These are phyloP conservation scores for Clitocybe nebularis DNA, from an alignment of 1,284 basidiomycete genomes.

Conservation along the genomic window DNA sequence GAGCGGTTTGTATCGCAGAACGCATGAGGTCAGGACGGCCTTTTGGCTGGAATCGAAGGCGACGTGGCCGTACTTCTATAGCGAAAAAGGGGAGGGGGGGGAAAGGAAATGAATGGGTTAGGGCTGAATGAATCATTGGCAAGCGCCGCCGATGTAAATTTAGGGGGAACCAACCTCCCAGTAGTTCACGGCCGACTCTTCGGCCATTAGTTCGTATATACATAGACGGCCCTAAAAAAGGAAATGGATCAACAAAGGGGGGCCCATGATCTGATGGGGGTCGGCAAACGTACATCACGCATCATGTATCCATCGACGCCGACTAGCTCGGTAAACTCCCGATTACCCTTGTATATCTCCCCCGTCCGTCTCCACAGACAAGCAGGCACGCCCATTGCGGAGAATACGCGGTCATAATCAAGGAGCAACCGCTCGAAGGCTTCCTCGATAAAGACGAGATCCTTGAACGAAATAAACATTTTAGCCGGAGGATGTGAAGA, in stretches of 20 bases:
- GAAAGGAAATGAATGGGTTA: not conserved
- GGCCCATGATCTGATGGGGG: not conserved
- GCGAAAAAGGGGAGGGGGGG: conserved; percentile 5
- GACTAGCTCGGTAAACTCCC: conserved; percentile 88
- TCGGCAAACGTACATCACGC: conserved; percentile 52
- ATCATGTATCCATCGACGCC: conserved; percentile 81
- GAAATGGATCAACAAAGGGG: not conserved
- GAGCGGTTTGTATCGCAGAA: conserved; percentile 74
- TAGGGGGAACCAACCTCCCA: conserved; percentile 92
- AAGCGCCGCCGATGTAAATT: too few species aligned
- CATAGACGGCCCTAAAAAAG: conserved; percentile 74
- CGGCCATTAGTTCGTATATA: conserved; percentile 97
- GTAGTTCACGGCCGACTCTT: conserved; percentile 95
- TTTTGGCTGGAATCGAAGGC: conserved; percentile 88
- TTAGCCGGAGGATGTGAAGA: not conserved
- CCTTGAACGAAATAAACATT: conserved; percentile 38
- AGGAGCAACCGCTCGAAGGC: conserved; percentile 93
- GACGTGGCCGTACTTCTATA: conserved; percentile 88
- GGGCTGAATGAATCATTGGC: not conserved
- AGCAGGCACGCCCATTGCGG: conserved; percentile 93
- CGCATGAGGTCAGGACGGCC: conserved; percentile 91
- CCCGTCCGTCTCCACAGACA: conserved; percentile 97
- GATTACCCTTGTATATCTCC: conserved; percentile 97
- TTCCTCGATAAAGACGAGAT: conserved; percentile 97
- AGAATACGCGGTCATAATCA: conserved; percentile 95